Base-by-base conservation (phyloP, 2,329 filamentous ascomycete species). In the Talaromyces sp. region DNA sequence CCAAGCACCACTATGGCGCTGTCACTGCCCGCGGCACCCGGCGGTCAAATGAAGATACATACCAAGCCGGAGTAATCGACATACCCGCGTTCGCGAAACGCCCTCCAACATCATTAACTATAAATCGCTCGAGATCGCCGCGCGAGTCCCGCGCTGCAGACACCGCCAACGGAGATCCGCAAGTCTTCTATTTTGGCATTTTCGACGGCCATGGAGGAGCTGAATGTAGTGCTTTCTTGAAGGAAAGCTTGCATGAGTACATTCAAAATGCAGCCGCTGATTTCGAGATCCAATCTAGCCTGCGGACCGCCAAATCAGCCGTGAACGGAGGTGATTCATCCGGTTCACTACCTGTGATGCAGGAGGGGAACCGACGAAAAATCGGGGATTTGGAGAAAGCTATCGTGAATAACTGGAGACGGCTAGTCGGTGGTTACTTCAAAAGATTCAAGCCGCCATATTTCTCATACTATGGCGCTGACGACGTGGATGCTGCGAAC, bases 141-240 rank as follows among this genome's bases (percentile, higher is more conserved):
- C 56, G 85, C 85, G 72, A 86, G 82, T 45, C 90, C 83, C 20
- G 84, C 80, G 73, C 59, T 9, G 90, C 90, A 5, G 89, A 90
- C 52, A 89, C 87, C 59, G 85, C 89, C 1, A 89, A 85, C 57
- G 93, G 93, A 2, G 93, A 97, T 68, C 93, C 93, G 1, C 93
- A 97, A 70, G 87, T 97, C 30, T 99, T 99, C 73, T 99, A 97
- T 73, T 99, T 97, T 80, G 92, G 85, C 1, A 86, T 97, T 1
- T 99, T 97, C 67, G 94, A 99, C 72, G 94, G 94, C 2, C 94
- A 99, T 75, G 94, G 94, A 9, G 94, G 94, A 17, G 83, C 79
- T 17, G 89, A 96, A 70, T 97, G 94, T 72, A 91, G 91, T 54
- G 86, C 88, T 16, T 97, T 96, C 64, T 74, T 97, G 61, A 82